phyloP scores from a whole-genome alignment of 2,329 filamentous ascomycete species.

The Fusarium bulbicola region DNA sequence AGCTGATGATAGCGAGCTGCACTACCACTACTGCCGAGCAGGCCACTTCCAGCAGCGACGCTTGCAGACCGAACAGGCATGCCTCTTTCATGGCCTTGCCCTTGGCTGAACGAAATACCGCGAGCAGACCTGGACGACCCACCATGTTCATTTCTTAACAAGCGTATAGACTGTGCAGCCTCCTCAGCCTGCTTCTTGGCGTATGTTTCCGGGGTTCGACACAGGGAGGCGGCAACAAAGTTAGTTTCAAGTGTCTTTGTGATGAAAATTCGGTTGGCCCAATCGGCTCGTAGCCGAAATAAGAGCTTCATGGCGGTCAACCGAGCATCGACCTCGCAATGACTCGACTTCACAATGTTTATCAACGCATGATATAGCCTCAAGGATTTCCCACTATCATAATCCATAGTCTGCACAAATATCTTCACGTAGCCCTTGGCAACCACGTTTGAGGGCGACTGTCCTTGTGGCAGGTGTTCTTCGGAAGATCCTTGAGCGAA shows the following conservation, averaged over 20 bases:
- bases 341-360: constrained; percentile 66
- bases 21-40: constrained; percentile 43
- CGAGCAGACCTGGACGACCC: constrained; percentile 53
- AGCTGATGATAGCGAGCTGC: constrained; percentile 57
- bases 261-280: constrained; percentile 78
- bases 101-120: constrained; percentile 63
- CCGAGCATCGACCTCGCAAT: constrained; percentile 73
- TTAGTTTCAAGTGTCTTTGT: constrained; percentile 75
- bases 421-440: constrained; percentile 76
- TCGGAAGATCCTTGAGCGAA: constrained; percentile 34
- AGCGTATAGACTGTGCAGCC: constrained; percentile 54
- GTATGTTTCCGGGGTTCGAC: constrained; percentile 67
- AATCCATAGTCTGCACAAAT: constrained; percentile 78
- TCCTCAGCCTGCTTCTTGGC: constrained; percentile 63
- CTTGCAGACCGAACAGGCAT: constrained; percentile 54
- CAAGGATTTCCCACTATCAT: constrained; percentile 70
- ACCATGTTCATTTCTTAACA: constrained; percentile 56
- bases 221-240: constrained; percentile 75
- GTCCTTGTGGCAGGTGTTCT: constrained; percentile 41
- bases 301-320: constrained; percentile 80
- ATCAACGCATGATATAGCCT: constrained; percentile 71
- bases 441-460: constrained; percentile 75
- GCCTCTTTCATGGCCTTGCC: constrained; percentile 54
- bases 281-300: constrained; percentile 85
- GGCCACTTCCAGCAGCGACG: constrained; percentile 45